Evolutionary conservation across 2,329 filamentous ascomycete species (phyloP), one percentile per base, ranked within the genome.

Genomic region (Tolypocladium guangdongense): DNA sequence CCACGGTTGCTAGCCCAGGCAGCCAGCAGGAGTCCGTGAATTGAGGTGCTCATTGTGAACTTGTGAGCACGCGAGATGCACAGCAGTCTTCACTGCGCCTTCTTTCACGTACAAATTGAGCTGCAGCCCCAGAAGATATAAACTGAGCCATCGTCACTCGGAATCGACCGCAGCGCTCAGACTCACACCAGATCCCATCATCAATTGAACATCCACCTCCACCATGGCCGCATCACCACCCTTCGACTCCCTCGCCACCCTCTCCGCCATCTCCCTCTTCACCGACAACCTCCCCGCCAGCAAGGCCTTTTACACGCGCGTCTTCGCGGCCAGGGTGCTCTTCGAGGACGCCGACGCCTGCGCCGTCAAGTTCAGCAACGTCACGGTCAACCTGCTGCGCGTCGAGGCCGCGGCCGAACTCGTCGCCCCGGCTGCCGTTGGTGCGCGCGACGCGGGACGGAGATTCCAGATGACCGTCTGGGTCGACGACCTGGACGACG

Each of bases 261-360:
- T 41, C 38, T 22, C 38, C 11, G 20, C 52, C 51, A 57, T 58
- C 50, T 52, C 55, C 43, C 52, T 54, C 53, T 53, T 54, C 37
- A 54, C 55, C 20, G 20, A 41, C 11, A 7, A 24, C 38, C 38
- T 41, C 5, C 3, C 38, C 38, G 5, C 38, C 20, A 24, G 10
- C 51, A 53, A 51, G 36, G 51, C 48, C 35, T 53, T 53, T 32
- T 55, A 51, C 43, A 50, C 43, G n/a, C 32, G 22, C n/a, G 55
- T 53, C n/a, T 56, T 58, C 33, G 55, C 51, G 49, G 55, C 56
- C 41, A 18, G 32, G 6, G 49, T 56, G 12, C 36, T 54, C 43
- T 53, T 54, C 47, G 53, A 58, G 33, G 53, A 56, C 47, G 45
- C 49, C 20, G 56, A 56, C 36, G 54, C 51, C 27, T 58, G 56